Base-by-base conservation (phyloP, 1,284 basidiomycete species). In the Ustilago crameri region DNA sequence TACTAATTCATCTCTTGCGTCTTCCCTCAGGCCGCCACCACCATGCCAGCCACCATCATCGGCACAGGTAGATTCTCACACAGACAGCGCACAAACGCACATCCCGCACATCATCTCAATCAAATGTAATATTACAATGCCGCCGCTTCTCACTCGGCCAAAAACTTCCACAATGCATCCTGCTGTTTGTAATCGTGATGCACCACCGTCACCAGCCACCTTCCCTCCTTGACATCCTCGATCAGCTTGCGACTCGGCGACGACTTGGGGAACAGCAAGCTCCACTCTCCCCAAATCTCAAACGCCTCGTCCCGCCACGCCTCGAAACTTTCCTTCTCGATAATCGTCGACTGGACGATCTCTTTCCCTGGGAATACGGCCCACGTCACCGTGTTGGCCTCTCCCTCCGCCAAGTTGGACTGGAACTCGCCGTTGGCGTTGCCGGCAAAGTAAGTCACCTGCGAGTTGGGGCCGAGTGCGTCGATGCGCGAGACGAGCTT, bases 271-370 rank as follows among this genome's bases (percentile, higher is more conserved):
- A 94, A 97, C 64, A 93, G 90, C 23, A 90, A 88, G 18, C 93
- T 90, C 95, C 96, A 99, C 75, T 95, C 92, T 2, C 88, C 87
- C 95, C 95, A 99, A 69, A 96, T 95, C 9, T 90, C 91, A 82
- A 97, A 98, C 0, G 94, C 95, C 84, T 98, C 96, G 40, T 96
- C 93, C 86, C 89, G 85, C 85, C 85, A 86, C 3, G 85, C 84
- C 35, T 80, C 80, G 82, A 86, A 86, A 23, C 82, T 84, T 52
- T 84, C 82, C 66, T 83, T 81, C 60, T 86, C 85, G 44, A 86
- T 86, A 37, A 86, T 76, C 5, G 85, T 86, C 12, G 84, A 83
- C 55, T 85, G 85, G 8, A 84, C 84, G 9, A 86, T 84, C 62
- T 86, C 85, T 60, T 84, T 84, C 17, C 84, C 85, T 9, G 83